phyloP scores from a whole-genome alignment of 1,284 basidiomycete genomes.

The Sporisorium scitamineum region DNA sequence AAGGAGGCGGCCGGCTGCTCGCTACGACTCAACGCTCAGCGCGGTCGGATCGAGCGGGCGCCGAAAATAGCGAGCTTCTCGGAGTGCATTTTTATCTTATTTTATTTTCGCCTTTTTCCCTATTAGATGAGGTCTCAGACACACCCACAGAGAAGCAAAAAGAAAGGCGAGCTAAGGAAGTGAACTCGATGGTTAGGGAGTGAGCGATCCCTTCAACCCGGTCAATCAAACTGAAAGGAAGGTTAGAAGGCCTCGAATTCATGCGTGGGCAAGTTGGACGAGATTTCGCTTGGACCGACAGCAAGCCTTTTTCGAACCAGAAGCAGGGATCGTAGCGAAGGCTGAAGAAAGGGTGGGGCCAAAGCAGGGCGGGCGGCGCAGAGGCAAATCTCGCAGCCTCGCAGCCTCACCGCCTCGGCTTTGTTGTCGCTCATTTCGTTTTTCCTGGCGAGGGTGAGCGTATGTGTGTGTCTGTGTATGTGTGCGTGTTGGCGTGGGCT shows the following conservation, averaged over 20 bases:
- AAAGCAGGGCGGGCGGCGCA: no score
- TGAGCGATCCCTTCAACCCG: neutral
- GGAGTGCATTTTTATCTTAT: neutral
- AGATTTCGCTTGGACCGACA: neutral
- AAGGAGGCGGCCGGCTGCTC: neutral
- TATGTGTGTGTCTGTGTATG: neutral
- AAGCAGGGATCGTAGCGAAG: neutral
- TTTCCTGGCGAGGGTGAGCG: neutral
- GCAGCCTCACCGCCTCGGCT: neutral
- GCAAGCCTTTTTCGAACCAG: neutral
- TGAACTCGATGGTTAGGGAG: neutral
- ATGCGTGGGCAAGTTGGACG: neutral
- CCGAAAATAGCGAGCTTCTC: conserved; percentile 5
- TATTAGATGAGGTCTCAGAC: neutral
- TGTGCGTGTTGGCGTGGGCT: neutral
- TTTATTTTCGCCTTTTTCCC: neutral
- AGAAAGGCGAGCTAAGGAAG: no score
- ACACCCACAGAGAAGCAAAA: neutral
- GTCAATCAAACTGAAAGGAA: neutral
- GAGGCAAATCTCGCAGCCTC: neutral
- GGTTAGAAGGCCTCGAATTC: neutral
- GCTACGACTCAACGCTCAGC: conserved; percentile 6
- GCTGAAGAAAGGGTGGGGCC: neutral
- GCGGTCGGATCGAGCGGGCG: conserved; percentile 7
- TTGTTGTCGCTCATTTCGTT: neutral